phyloP scores from a whole-genome alignment of 225 moss, liverwort and hornwort genomes.

The Polytrichum commune region DNA sequence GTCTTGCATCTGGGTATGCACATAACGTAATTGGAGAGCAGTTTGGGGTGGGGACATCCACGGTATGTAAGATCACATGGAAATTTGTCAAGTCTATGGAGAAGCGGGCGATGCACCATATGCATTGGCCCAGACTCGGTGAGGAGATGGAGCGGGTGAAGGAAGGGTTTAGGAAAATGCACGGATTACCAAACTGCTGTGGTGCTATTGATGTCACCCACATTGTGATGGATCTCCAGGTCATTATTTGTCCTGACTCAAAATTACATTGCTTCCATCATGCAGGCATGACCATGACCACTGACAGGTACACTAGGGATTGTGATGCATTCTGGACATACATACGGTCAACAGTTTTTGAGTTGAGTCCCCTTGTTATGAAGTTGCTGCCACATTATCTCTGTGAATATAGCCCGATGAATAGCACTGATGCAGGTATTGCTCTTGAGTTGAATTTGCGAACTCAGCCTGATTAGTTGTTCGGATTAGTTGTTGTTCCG shows the following conservation, averaged over 20 bases:
- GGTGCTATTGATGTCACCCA: slow-evolving; percentile 88
- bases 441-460: neutral
- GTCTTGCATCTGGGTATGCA: slow-evolving; percentile 81
- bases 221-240: slow-evolving; percentile 87
- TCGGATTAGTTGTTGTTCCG: no score
- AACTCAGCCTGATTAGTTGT: no score
- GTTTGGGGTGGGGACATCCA: slow-evolving; percentile 85
- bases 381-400: neutral
- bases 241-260: slow-evolving; percentile 15
- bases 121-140: slow-evolving; percentile 75
- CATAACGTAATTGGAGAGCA: slow-evolving; percentile 76
- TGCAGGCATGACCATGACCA: slow-evolving; percentile 3
- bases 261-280: slow-evolving; percentile 3
- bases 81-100: slow-evolving; percentile 83
- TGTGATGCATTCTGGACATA: slow-evolving; percentile 1
- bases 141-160: slow-evolving; percentile 85
- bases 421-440: neutral
- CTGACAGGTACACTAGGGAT: slow-evolving; percentile 11
- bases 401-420: neutral
- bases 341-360: neutral
- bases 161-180: slow-evolving; percentile 70
- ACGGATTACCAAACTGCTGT: slow-evolving; percentile 89
- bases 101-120: slow-evolving; percentile 79
- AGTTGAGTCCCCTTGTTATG: slow-evolving; percentile 5
- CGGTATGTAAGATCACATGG: slow-evolving; percentile 92